Conservation (phyloP, 768 basidiomycete genomes). For the Suillus decipiens region DNA sequence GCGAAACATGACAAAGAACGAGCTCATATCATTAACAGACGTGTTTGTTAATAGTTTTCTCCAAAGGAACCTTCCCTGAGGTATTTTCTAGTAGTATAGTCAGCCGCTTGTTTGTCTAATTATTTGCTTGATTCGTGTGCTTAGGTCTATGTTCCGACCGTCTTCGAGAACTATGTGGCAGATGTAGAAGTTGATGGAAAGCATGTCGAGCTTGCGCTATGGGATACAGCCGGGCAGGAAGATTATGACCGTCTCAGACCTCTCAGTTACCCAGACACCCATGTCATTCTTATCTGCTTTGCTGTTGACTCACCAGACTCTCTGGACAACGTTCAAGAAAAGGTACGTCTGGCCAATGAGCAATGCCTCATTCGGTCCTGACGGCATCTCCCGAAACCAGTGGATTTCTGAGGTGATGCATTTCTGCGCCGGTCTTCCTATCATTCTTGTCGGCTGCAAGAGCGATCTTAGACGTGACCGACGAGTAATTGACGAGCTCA, state of each 20-base stretch:
- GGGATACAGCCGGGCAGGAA: conserved; percentile 99
- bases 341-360: conserved; percentile 56
- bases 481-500: conserved; percentile 90
- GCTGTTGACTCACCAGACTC: conserved; percentile 98
- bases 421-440: conserved; percentile 91
- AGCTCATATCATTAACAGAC: conserved; percentile 51
- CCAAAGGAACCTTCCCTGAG: conserved; percentile 96
- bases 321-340: conserved; percentile 99
- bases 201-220: conserved; percentile 96
- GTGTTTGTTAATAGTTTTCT: conserved; percentile 94
- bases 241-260: conserved; percentile 99
- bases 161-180: conserved; percentile 99
- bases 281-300: conserved; percentile 99
- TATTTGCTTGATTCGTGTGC: neutral
- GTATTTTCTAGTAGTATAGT: conserved; percentile 41
- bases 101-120: conserved; percentile 8
- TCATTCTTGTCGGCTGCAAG: conserved; percentile 99
- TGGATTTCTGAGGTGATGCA: conserved; percentile 99
- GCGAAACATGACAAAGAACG: conserved; percentile 12
- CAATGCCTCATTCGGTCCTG: conserved; percentile 11
- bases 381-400: conserved; percentile 41
- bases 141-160: conserved; percentile 98
- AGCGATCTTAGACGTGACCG: conserved; percentile 95
- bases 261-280: conserved; percentile 98
- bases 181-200: conserved; percentile 99